Conservation (phyloP, 768 basidiomycete genomes). For the Pulveroboletus sp. region DNA sequence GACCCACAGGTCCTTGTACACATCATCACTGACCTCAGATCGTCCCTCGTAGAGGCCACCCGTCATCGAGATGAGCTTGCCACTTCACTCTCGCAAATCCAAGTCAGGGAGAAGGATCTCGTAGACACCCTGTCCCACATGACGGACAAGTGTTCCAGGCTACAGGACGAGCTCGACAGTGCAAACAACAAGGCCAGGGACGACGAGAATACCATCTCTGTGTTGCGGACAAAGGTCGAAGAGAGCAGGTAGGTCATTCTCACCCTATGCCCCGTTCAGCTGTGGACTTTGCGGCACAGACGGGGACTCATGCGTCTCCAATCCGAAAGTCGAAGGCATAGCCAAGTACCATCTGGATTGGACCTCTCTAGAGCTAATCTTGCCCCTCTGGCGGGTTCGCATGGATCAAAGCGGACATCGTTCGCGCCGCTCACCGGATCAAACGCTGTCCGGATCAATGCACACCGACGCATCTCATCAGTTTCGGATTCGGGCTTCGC, state of each 20-base stretch:
- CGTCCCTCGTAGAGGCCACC: constrained; percentile 57
- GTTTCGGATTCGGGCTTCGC: constrained; percentile 56
- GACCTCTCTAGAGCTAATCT: constrained; percentile 52
- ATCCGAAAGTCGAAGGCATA: constrained; percentile 65
- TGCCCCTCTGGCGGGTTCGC: constrained; percentile 37
- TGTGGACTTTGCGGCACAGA: constrained; percentile 33
- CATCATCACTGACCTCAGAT: constrained; percentile 67
- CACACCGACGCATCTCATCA: constrained; percentile 70
- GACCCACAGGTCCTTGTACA: constrained; percentile 75
- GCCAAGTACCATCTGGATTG: constrained; percentile 44
- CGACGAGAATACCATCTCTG: constrained; percentile 69
- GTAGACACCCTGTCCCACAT: constrained; percentile 60
- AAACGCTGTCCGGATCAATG: constrained; percentile 38
- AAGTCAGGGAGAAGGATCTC: constrained; percentile 52
- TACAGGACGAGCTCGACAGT: constrained; percentile 53
- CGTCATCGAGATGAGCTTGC: constrained; percentile 70
- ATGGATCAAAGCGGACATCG: constrained; percentile 64
- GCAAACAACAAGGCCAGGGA: constrained; percentile 54
- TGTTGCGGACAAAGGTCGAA: constrained; percentile 80
- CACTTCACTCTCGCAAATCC: constrained; percentile 44
- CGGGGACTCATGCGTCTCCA: constrained; percentile 86
- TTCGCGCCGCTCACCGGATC: constrained; percentile 69
- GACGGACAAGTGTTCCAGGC: constrained; percentile 56
- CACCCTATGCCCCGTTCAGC: not conserved
- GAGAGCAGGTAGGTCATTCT: constrained; percentile 64